phyloP scores from a whole-genome alignment of 495 filamentous ascomycete genomes.

The Penicillium paxilli region DNA sequence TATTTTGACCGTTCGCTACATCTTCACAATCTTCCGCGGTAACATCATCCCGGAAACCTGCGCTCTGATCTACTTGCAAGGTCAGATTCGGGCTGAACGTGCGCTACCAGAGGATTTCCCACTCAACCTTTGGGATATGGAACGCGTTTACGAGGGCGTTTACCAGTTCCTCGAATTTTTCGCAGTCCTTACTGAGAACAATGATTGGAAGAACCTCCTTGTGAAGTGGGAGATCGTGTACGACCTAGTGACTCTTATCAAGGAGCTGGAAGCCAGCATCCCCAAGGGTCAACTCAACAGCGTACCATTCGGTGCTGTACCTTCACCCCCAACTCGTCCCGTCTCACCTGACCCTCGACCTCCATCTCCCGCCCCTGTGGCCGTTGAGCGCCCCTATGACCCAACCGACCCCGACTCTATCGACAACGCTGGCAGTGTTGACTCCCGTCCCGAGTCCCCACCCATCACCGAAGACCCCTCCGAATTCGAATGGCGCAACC shows the following conservation, averaged over 20 bases:
- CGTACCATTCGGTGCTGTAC: slow-evolving; percentile 36
- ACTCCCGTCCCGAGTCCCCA: slow-evolving; percentile 55
- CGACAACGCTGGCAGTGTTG: slow-evolving; percentile 36
- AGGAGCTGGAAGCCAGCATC: slow-evolving; percentile 82
- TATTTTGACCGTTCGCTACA: slow-evolving; percentile 74
- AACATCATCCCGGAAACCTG: slow-evolving; percentile 90
- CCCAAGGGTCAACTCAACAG: slow-evolving; percentile 64
- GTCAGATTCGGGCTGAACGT: slow-evolving; percentile 72
- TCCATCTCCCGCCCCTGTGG: slow-evolving; percentile 41
- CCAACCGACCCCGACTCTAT: slow-evolving; percentile 48
- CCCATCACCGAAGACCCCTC: slow-evolving; percentile 77
- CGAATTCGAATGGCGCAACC: slow-evolving; percentile 89
- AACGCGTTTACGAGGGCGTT: slow-evolving; percentile 83
- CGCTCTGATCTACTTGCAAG: slow-evolving; percentile 88
- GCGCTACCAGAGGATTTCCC: slow-evolving; percentile 80
- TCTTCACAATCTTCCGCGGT: slow-evolving; percentile 88
- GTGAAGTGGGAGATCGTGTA: slow-evolving; percentile 86
- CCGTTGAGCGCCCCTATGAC: slow-evolving; percentile 59
- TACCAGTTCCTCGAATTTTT: slow-evolving; percentile 94
- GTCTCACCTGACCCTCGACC: slow-evolving; percentile 29
- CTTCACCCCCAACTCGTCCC: slow-evolving; percentile 27
- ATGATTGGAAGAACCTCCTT: slow-evolving; percentile 65
- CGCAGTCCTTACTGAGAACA: slow-evolving; percentile 82
- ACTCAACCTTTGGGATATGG: slow-evolving; percentile 95
- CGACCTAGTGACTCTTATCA: slow-evolving; percentile 80